A percentile compares a stretch with the other conserved stretches of the same genome.
These are phyloP conservation scores for Fistulina hepatica DNA, from an alignment of 1,284 basidiomycete genomes.

Conservation along the genomic window DNA sequence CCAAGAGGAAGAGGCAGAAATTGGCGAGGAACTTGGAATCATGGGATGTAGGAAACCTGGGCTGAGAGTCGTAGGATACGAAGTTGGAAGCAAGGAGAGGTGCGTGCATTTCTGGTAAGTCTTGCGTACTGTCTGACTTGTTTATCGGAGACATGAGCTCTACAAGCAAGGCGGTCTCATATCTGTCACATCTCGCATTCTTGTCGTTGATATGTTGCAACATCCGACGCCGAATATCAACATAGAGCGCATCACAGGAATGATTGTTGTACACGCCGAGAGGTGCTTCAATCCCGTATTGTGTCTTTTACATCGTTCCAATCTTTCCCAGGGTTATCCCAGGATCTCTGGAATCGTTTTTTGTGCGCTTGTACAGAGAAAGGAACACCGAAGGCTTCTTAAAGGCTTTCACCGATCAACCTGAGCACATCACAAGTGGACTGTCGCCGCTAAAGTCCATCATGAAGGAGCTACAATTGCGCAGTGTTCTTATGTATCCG, in stretches of 20 bases:
- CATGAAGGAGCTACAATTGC: slow-evolving; percentile 85
- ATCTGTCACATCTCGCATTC: slow-evolving; percentile 87
- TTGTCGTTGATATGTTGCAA: slow-evolving; percentile 93
- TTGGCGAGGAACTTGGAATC: slow-evolving; percentile 87
- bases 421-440: slow-evolving; percentile 88
- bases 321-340: slow-evolving; percentile 58
- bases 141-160: slow-evolving; percentile 61
- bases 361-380: slow-evolving; percentile 80
- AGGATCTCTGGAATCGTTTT: slow-evolving; percentile 81
- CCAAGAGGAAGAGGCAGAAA: slow-evolving; percentile 79
- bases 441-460: slow-evolving; percentile 87
- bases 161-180: slow-evolving; percentile 86
- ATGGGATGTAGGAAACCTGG: slow-evolving; percentile 87
- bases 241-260: slow-evolving; percentile 62
- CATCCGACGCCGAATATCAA: slow-evolving; percentile 75
- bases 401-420: slow-evolving; percentile 95
- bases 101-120: slow-evolving; percentile 23
- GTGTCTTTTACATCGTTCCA: neutral
- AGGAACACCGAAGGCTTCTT: slow-evolving; percentile 84
- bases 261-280: slow-evolving; percentile 93
- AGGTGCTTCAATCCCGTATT: slow-evolving; percentile 36
- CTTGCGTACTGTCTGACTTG: neutral
- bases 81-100: slow-evolving; percentile 75
- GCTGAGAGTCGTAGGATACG: slow-evolving; percentile 75
- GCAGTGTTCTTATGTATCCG: slow-evolving; percentile 86